Conservation (phyloP, 2,329 filamentous ascomycete genomes). For the Fusarium equiseti region DNA sequence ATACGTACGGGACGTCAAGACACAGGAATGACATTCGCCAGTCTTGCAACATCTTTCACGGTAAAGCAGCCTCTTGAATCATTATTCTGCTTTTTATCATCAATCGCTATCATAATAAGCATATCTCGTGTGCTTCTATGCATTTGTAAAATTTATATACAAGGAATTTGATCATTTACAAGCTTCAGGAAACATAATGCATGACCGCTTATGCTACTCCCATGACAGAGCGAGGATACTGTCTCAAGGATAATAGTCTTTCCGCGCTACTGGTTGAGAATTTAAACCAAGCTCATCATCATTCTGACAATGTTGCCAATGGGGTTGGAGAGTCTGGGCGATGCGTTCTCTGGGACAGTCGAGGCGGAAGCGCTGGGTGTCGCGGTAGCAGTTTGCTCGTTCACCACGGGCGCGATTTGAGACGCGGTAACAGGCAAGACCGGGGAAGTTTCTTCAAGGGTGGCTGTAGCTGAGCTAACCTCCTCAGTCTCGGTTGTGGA, state of each 20-base stretch:
- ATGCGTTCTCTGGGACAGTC: conserved; percentile 8
- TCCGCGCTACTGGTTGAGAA: fast-evolving
- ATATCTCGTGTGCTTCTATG: neutral
- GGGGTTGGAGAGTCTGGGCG: conserved; percentile 14
- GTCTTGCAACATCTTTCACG: neutral
- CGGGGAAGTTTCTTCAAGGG: neutral
- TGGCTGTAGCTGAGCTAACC: neutral
- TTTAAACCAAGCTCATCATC: neutral
- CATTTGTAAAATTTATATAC: neutral
- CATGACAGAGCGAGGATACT: too few relatives aligned
- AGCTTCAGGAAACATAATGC: neutral
- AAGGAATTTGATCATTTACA: too few relatives aligned
- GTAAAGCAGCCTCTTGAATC: neutral
- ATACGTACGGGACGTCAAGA: neutral
- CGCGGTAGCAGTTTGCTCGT: neutral
- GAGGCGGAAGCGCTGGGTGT: conserved; percentile 20
- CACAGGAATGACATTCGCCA: neutral
- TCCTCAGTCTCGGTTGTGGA: neutral
- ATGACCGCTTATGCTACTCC: neutral
- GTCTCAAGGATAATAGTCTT: neutral
- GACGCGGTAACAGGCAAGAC: neutral
- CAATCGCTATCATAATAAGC: neutral
- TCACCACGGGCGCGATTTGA: neutral
- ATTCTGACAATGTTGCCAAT: conserved; percentile 12
- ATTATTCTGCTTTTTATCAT: neutral